Base-by-base conservation (phyloP, 495 filamentous ascomycete genomes). In the Pseudevernia furfuracea region DNA sequence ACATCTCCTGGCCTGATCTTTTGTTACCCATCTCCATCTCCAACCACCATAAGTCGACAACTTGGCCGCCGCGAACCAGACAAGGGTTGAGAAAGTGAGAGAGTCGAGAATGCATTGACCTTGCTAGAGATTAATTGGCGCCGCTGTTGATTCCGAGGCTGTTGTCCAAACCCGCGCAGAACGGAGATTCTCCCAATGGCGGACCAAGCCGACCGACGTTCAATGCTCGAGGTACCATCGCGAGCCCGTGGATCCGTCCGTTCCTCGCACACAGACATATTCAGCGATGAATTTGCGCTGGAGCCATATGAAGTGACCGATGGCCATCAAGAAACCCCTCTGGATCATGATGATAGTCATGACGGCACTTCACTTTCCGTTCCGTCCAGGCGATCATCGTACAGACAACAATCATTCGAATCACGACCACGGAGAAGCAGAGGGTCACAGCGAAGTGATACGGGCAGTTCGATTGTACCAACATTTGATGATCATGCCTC, bases 241-340 rank as follows among this genome's bases (percentile, higher is more conserved):
- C 55, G 60, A 36, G 15, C 52, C 34, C 44, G 25, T 58, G 63
- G 58, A 39, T 76, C 75, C 57, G 65, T 72, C 73, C 76, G 71
- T 71, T 74, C 69, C 36, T 77, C 75, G 38, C 80, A 80, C 59
- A 78, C 78, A 44, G 80, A 70, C 37, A 52, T 70, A 21, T 83
- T 83, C 69, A 78, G 80, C 53, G 81, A 83, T 68, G 80, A 81
- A 57, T 81, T 79, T 68, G 78, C 80, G 5, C 38, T 66, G 62
- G 46, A 72, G 63, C 64, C 75, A 73, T 41, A 59, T 32, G 65
- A 67, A 32, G 28, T 53, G 30, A 28, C 25, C 21, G 44, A 77
- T 77, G 28, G 70, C 41, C 43, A 52, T 17, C 23, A 49, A 23
- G 58, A 32, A 38, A 23, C 53, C 7, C 37, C 32, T 43, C 30